Conservation (phyloP, 2,329 filamentous ascomycete species). For the Nannizziopsis barbatae region DNA sequence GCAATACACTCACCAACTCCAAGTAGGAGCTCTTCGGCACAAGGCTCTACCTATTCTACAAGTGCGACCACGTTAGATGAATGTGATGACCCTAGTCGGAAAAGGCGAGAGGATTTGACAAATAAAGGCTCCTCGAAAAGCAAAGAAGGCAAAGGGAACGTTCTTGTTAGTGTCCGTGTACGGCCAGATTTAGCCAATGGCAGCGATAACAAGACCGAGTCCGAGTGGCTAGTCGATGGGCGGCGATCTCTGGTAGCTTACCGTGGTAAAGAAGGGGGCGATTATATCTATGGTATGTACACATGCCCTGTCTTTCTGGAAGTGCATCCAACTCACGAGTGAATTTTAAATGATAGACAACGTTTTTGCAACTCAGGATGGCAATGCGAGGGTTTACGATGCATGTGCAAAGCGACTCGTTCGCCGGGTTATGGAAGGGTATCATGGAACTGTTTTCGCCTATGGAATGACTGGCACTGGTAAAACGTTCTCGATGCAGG, state of each 20-base stretch:
- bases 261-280: slow-evolving; percentile 76
- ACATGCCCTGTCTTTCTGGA: not conserved
- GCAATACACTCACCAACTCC: slow-evolving; percentile 73
- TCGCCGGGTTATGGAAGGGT: slow-evolving; percentile 95
- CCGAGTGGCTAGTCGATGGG: slow-evolving; percentile 87
- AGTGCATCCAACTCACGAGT: not conserved
- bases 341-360: slow-evolving; percentile 54
- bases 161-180: slow-evolving; percentile 88
- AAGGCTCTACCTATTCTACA: slow-evolving; percentile 74
- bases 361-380: slow-evolving; percentile 86
- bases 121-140: slow-evolving; percentile 25
- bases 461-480: slow-evolving; percentile 99
- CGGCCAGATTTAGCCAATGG: slow-evolving; percentile 65
- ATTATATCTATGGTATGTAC: slow-evolving; percentile 71
- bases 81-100: slow-evolving; percentile 44
- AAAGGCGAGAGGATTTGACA: slow-evolving; percentile 21
- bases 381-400: slow-evolving; percentile 92
- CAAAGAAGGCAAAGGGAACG: slow-evolving; percentile 81
- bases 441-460: slow-evolving; percentile 94
- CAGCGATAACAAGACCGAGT: slow-evolving; percentile 53
- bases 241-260: slow-evolving; percentile 72
- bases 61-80: slow-evolving; percentile 85
- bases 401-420: slow-evolving; percentile 87
- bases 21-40: slow-evolving; percentile 81
- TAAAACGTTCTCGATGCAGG: slow-evolving; percentile 99